A percentile compares a stretch with the other conserved stretches of the same genome.
phyloP scores from a whole-genome alignment of 2,329 filamentous ascomycete species.

The Chaetomiaceae sp. region DNA sequence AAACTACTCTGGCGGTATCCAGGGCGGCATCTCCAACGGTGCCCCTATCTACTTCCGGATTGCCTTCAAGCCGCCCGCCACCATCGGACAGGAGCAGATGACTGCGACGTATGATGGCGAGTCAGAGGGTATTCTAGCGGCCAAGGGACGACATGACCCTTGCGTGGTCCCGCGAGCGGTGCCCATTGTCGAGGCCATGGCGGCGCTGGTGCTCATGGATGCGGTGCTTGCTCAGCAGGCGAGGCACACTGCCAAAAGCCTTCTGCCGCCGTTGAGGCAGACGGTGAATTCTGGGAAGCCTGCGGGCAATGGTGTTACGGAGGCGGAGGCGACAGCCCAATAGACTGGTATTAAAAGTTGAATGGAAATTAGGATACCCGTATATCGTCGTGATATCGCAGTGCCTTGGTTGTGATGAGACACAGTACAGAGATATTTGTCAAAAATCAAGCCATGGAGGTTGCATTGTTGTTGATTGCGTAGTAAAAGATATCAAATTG shows the following conservation, averaged over 20 bases:
- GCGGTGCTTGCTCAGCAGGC: conserved; percentile 77
- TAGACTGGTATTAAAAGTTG: conserved; percentile 6
- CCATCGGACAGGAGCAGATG: conserved; percentile 82
- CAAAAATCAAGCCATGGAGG: not conserved
- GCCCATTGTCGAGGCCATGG: conserved; percentile 88
- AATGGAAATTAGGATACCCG: conserved; percentile 12
- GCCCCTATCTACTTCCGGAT: conserved; percentile 92
- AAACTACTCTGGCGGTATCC: conserved; percentile 92
- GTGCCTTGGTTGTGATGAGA: not conserved
- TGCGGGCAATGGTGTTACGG: conserved; percentile 31
- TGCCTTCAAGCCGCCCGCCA: conserved; percentile 91
- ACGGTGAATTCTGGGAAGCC: conserved; percentile 29
- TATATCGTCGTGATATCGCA: not conserved
- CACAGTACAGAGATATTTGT: no score
- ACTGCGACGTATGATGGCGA: conserved; percentile 75
- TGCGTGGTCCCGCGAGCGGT: conserved; percentile 87
- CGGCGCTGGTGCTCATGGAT: conserved; percentile 81
- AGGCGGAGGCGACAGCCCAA: conserved; percentile 16
- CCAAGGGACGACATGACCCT: conserved; percentile 92
- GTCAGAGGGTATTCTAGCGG: conserved; percentile 69
- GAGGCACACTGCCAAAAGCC: conserved; percentile 43
- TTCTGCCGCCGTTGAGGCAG: conserved; percentile 40
- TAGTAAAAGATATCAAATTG: no score
- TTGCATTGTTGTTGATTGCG: no score
- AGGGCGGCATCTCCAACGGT: conserved; percentile 93